phyloP scores from a whole-genome alignment of 352 stramenopile species.

The Chrysophaeum taylorii region DNA sequence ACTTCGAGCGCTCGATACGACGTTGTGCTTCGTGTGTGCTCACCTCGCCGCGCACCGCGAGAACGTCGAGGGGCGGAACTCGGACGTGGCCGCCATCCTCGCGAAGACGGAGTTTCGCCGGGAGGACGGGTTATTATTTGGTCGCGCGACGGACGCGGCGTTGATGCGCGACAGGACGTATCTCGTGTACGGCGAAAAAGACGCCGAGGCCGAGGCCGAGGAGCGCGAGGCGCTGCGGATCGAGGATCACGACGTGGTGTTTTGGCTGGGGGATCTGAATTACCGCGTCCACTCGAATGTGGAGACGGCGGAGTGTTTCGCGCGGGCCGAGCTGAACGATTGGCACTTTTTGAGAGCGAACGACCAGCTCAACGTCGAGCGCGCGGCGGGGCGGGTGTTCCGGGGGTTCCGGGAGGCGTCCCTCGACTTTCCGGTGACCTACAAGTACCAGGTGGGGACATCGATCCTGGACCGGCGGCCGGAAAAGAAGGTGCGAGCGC shows the following conservation, averaged over 20 bases:
- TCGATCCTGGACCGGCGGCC: constrained; percentile 88
- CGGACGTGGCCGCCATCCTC: constrained; percentile 71
- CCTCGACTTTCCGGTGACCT: constrained; percentile 84
- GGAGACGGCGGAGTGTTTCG: constrained; percentile 53
- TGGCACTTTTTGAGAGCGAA: constrained; percentile 47
- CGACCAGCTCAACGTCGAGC: constrained; percentile 72
- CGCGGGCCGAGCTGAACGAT: constrained; percentile 36
- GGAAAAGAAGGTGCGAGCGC: constrained; percentile 96
- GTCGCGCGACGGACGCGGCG: constrained; percentile 4
- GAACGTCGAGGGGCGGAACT: constrained; percentile 90
- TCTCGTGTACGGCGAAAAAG: too few relatives aligned
- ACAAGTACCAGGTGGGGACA: constrained; percentile 93
- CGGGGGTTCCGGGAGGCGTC: constrained; percentile 64
- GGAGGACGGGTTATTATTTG: constrained; percentile 12
- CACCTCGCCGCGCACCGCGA: constrained; percentile 96
- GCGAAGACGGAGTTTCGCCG: constrained; percentile 80
- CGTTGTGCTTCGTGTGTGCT: constrained; percentile 94
- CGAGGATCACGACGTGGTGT: constrained; percentile 94
- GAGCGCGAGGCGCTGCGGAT: constrained; percentile 42
- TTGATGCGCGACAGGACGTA: too few relatives aligned
- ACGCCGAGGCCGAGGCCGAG: constrained; percentile 5
- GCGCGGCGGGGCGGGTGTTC: constrained; percentile 53
- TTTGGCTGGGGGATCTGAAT: constrained; percentile 87
- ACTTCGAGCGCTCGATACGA: constrained; percentile 70
- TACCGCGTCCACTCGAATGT: constrained; percentile 67